A percentile compares a stretch with the other conserved stretches of the same genome.
phyloP scores from a whole-genome alignment of 164 flowering plant genomes.

The Euptelea pleiosperma region DNA sequence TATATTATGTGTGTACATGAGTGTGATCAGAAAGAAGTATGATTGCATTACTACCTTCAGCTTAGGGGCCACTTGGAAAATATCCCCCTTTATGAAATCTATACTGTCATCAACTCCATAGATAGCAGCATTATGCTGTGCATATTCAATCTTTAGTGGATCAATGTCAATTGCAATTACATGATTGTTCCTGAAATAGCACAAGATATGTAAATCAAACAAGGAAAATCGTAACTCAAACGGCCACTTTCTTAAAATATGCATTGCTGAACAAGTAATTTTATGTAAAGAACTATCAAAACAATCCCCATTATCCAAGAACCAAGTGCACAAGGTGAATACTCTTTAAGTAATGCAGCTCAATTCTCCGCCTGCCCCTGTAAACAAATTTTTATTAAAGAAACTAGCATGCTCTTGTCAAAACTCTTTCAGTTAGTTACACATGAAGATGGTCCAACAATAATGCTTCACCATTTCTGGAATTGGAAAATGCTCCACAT shows the following conservation, averaged over 20 bases:
- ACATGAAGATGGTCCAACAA: too few species aligned
- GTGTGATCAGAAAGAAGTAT: neutral
- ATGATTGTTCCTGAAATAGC: slow-evolving; percentile 52
- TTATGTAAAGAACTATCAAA: neutral
- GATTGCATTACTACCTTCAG: slow-evolving; percentile 56
- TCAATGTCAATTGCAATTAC: slow-evolving; percentile 94
- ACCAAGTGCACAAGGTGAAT: slow-evolving; percentile 1
- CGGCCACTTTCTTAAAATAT: neutral
- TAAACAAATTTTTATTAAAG: too few species aligned
- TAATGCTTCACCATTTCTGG: too few species aligned
- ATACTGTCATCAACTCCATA: slow-evolving; percentile 72
- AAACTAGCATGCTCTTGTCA: too few species aligned
- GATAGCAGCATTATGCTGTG: slow-evolving; percentile 79
- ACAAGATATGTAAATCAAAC: neutral
- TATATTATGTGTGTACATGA: too few species aligned
- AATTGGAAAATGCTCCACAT: too few species aligned
- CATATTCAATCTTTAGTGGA: slow-evolving; percentile 75
- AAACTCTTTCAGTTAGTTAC: too few species aligned
- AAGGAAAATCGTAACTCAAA: neutral
- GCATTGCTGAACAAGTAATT: neutral
- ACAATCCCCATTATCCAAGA: neutral
- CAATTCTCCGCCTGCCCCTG: too few species aligned
- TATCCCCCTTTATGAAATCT: slow-evolving; percentile 77
- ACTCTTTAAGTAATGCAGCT: neutral
- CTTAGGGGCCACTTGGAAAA: slow-evolving; percentile 56